Evolutionary conservation across 495 filamentous ascomycete species (phyloP).

Genomic region (Pseudevernia furfuracea): DNA sequence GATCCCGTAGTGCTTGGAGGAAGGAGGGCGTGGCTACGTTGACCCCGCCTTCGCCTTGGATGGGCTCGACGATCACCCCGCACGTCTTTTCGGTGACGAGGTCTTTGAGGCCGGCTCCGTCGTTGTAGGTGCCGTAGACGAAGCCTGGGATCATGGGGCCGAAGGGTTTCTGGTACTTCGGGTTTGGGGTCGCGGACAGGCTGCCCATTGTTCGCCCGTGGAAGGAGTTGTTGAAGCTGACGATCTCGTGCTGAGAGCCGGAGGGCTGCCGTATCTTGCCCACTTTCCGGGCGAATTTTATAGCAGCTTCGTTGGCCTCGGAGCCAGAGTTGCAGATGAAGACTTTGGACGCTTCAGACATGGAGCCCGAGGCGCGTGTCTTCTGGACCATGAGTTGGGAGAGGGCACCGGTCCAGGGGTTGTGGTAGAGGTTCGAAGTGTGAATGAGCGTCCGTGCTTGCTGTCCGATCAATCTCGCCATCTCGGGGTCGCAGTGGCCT

Average conservation of each 20-base stretch:
- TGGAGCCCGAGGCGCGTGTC: constrained; percentile 65
- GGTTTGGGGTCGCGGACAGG: constrained; percentile 91
- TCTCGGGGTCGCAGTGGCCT: constrained; percentile 74
- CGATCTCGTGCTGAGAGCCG: constrained; percentile 70
- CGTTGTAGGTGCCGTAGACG: constrained; percentile 77
- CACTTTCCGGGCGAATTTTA: constrained; percentile 92
- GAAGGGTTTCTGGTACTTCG: constrained; percentile 94
- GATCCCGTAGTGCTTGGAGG: constrained; percentile 62
- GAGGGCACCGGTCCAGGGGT: constrained; percentile 82
- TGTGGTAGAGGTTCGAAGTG: constrained; percentile 91
- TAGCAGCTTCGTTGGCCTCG: constrained; percentile 94
- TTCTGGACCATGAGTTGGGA: constrained; percentile 75
- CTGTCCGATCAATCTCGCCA: constrained; percentile 59
- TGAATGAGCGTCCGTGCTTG: constrained; percentile 82
- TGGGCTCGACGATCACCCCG: constrained; percentile 94
- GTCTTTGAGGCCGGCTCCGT: constrained; percentile 57
- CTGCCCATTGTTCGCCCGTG: constrained; percentile 94
- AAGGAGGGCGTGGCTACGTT: constrained; percentile 77
- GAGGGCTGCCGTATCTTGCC: constrained; percentile 64
- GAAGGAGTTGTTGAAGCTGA: constrained; percentile 86
- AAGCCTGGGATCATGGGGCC: constrained; percentile 93
- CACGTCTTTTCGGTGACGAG: constrained; percentile 80
- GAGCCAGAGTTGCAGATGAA: constrained; percentile 93
- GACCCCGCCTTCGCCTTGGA: constrained; percentile 94
- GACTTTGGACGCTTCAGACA: constrained; percentile 70